Conservation (phyloP, 306 rosid species). For the Prunus mume region DNA sequence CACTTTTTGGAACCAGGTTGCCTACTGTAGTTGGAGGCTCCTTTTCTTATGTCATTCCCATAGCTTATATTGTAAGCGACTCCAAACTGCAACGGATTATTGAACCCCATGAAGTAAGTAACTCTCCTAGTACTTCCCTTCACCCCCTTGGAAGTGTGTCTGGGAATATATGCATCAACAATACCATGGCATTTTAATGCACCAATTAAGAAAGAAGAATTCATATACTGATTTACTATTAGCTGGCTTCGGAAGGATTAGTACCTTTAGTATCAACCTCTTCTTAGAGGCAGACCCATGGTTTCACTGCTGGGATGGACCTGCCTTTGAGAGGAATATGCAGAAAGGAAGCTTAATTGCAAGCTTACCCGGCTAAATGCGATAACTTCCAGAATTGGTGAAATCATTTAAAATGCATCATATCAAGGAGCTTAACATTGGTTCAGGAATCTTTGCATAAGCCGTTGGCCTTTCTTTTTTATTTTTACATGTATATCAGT, state of each 20-base stretch:
- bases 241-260: background rate
- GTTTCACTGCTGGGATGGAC: slow-evolving; percentile 5
- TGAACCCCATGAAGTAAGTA: slow-evolving; percentile 76
- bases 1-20: slow-evolving; percentile 93
- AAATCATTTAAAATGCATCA: background rate
- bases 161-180: slow-evolving; percentile 1
- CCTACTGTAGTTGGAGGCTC: slow-evolving; percentile 98
- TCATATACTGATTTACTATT: background rate
- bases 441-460: slow-evolving; percentile 6
- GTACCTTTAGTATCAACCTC: background rate
- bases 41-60: slow-evolving; percentile 76
- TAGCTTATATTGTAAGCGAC: slow-evolving; percentile 78
- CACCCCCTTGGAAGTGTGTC: background rate
- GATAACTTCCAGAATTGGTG: background rate
- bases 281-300: background rate
- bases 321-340: background rate
- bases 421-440: slow-evolving; percentile 1
- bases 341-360: slow-evolving; percentile 18
- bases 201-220: slow-evolving; percentile 3
- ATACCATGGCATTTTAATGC: background rate
- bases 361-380: background rate
- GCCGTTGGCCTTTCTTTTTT: slow-evolving; percentile 1
- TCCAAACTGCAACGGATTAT: slow-evolving; percentile 58
- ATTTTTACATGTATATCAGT: background rate
- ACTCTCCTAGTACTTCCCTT: slow-evolving; percentile 1